Base-by-base conservation (phyloP, 768 basidiomycete genomes). In the Pleurotus djamor region DNA sequence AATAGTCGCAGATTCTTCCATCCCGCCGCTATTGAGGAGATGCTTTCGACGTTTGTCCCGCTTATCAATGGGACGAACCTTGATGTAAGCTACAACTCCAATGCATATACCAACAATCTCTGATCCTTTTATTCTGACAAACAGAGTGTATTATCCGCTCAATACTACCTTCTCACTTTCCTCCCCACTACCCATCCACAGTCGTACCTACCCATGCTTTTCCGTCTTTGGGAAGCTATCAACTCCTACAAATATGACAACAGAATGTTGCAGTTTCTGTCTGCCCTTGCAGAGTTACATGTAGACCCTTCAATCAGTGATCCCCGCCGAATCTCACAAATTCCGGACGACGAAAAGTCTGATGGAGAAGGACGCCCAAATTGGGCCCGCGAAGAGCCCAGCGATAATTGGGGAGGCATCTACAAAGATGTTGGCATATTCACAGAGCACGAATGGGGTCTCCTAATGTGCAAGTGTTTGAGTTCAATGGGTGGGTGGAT, bases 221-320 rank as follows among this genome's bases (percentile, higher is more conserved):
- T 95, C 76, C 86, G 89, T 57, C 67, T 94, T 48, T 96, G 93
- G 92, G 88, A 91, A 72, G 89, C 91, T 10, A 78, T 96, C 67
- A 94, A 94, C 75, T 92, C 91, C 59, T 91, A 91, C 71, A 83
- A 88, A 72, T 95, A 87, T 75, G 93, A 95, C 78, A 93, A 94
- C 67, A 83, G 93, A 71, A 92, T 93, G 85, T 79, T 95, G 61
- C 83, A 91, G 59, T 89, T 96, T 69, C 81, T 95, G 60, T 80
- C 92, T 33, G 82, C 82, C 65, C 79, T 96, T 48, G 77, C 88
- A 57, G 89, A 93, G 71, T 79, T 88, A 74, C 94, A 96, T 74
- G 81, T 91, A 62, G 87, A 90, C 65, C 87, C 93, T 55, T 78
- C 83, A 44, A 73, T 84, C 71, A 91, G 89, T 69, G 86, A 95